Conservation (phyloP, 257 asterid species). For the Nemophila menziesii region DNA sequence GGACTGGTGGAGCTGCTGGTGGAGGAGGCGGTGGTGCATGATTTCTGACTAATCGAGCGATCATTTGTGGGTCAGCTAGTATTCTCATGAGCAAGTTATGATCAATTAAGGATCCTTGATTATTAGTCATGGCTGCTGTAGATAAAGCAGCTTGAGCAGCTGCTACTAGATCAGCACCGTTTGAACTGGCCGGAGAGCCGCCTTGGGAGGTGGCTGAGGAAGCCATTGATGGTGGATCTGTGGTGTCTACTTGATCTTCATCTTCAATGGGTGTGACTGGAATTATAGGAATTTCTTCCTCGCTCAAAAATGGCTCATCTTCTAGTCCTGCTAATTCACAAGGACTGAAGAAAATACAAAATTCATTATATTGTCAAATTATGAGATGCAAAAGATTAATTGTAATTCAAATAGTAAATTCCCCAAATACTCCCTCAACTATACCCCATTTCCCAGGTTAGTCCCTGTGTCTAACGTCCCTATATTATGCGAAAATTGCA, state of each 20-base stretch:
- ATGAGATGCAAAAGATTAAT: neutral
- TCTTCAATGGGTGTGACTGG: slow-evolving; percentile 89
- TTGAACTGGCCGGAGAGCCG: slow-evolving; percentile 9
- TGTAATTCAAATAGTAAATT: neutral
- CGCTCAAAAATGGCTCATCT: slow-evolving; percentile 16
- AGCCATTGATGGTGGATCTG: slow-evolving; percentile 22
- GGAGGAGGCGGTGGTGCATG: slow-evolving; percentile 23
- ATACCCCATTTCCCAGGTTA: no score
- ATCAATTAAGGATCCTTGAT: slow-evolving; percentile 50
- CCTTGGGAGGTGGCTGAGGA: slow-evolving; percentile 19
- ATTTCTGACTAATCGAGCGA: slow-evolving; percentile 49
- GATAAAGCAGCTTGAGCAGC: slow-evolving; percentile 56
- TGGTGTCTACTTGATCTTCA: slow-evolving; percentile 50
- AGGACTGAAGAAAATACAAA: slow-evolving; percentile 39
- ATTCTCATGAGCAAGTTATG: slow-evolving; percentile 52
- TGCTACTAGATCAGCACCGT: slow-evolving; percentile 23
- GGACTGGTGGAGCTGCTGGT: slow-evolving; percentile 15
- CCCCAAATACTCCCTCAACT: no score
- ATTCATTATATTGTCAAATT: slow-evolving; percentile 1
- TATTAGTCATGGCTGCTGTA: slow-evolving; percentile 21
- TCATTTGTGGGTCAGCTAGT: slow-evolving; percentile 56
- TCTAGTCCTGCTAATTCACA: slow-evolving; percentile 21
- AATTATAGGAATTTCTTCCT: slow-evolving; percentile 33
- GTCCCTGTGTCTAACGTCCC: no score
- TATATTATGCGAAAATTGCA: no score